A percentile compares a stretch with the other conserved stretches of the same genome.
Evolutionary conservation across 2,329 filamentous ascomycete genomes (phyloP).

Genomic region (Sarocladium oryzae): DNA sequence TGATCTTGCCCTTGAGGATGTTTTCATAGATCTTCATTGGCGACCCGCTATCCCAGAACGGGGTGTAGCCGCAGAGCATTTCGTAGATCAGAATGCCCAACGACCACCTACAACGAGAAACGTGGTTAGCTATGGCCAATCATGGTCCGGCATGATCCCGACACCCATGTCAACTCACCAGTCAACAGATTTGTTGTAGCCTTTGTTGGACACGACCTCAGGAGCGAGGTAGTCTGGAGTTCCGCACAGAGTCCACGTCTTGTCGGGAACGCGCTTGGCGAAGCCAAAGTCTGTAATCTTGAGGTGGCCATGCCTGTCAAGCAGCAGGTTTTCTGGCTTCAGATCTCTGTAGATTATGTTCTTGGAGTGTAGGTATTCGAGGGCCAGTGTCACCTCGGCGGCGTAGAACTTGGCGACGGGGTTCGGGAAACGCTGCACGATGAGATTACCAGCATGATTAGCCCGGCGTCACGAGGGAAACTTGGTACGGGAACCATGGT

Average conservation of each 20-base stretch:
- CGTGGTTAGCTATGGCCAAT: no score
- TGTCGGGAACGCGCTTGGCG: conserved; percentile 95
- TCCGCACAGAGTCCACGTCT: conserved; percentile 97
- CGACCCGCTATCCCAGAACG: conserved; percentile 96
- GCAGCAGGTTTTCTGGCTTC: conserved; percentile 88
- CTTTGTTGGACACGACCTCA: conserved; percentile 97
- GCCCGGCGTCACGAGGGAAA: not conserved
- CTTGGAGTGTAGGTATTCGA: conserved; percentile 90
- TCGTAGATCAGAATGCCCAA: conserved; percentile 97
- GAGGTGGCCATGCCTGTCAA: conserved; percentile 88
- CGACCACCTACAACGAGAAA: conserved; percentile 85
- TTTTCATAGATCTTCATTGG: conserved; percentile 99
- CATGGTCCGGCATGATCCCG: no score
- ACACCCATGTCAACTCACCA: conserved; percentile 58
- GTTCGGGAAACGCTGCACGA: conserved; percentile 82
- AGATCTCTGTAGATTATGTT: conserved; percentile 98
- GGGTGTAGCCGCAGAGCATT: conserved; percentile 98
- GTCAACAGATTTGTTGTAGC: conserved; percentile 98
- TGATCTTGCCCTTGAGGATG: conserved; percentile 90
- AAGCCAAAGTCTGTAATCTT: conserved; percentile 99
- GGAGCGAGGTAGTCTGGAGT: conserved; percentile 96
- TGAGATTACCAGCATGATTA: conserved; percentile 8
- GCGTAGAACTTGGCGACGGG: conserved; percentile 99
- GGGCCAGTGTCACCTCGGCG: conserved; percentile 88
- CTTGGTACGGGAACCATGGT: not conserved